phyloP scores from a whole-genome alignment of 2,329 filamentous ascomycete genomes.

The Fonsecaea multimorphosa region DNA sequence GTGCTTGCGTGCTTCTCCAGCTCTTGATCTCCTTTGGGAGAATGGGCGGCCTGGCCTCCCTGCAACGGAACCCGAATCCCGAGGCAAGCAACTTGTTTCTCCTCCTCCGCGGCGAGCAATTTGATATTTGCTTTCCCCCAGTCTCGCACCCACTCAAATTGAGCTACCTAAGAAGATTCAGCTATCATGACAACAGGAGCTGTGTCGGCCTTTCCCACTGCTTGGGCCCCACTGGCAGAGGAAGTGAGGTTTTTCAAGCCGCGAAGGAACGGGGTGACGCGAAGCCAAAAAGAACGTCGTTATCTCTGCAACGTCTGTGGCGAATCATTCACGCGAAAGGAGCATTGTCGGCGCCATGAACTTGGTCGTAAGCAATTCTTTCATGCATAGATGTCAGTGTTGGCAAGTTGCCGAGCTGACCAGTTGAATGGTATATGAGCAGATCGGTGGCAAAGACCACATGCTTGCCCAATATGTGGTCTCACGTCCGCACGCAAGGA shows the following conservation, averaged over 20 bases:
- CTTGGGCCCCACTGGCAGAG: conserved; percentile 12
- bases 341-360: conserved; percentile 16
- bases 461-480: conserved; percentile 13
- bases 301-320: conserved; percentile 11
- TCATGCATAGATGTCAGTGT: background rate
- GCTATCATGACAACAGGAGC: background rate
- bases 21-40: background rate
- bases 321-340: conserved; percentile 15
- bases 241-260: conserved; percentile 13
- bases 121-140: background rate
- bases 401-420: background rate
- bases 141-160: conserved; percentile 1
- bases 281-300: conserved; percentile 13
- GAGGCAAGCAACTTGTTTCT: background rate
- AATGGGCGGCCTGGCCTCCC: background rate
- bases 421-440: background rate
- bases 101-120: background rate
- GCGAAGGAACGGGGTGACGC: conserved; percentile 12
- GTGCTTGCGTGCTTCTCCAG: background rate
- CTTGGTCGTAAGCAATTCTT: conserved; percentile 13
- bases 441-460: conserved; percentile 13
- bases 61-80: background rate
- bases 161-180: background rate
- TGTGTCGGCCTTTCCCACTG: conserved; percentile 8
- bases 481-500: conserved; percentile 17